Conservation (phyloP, 441 rosid genomes). For the Euphorbia corollata region DNA sequence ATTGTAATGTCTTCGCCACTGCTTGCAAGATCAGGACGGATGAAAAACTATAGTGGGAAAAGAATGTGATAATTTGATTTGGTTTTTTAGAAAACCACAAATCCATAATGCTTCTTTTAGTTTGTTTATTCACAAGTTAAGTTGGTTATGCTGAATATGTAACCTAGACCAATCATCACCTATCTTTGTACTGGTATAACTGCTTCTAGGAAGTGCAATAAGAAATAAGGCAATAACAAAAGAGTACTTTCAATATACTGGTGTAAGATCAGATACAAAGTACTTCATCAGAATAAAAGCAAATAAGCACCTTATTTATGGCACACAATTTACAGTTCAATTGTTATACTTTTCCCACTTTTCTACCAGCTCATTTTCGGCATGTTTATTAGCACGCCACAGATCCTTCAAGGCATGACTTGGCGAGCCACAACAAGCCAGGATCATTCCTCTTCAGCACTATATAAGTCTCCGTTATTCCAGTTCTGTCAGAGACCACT, state of each 20-base stretch:
- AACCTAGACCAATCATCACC: too few species aligned
- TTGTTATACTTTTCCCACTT: not conserved
- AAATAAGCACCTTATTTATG: not conserved
- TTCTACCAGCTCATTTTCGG: not conserved
- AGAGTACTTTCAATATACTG: not conserved
- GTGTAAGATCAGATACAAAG: not conserved
- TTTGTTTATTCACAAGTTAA: not conserved
- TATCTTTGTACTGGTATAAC: too few species aligned
- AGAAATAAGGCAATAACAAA: too few species aligned
- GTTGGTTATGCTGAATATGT: too few species aligned
- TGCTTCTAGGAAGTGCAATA: too few species aligned
- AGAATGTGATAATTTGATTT: not conserved
- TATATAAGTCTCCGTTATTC: constrained; percentile 51
- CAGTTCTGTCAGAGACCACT: constrained; percentile 35
- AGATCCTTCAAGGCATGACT: constrained; percentile 60
- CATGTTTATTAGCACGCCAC: constrained; percentile 25
- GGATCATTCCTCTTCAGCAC: constrained; percentile 85
- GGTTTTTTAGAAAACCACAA: not conserved
- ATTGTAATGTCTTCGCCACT: constrained; percentile 3
- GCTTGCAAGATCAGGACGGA: constrained; percentile 4
- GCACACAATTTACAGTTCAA: constrained; percentile 5
- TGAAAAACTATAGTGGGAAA: not conserved
- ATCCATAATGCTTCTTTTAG: not conserved
- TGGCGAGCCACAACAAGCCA: constrained; percentile 90
- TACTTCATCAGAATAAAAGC: not conserved